These are phyloP conservation scores for Botrytis elliptica DNA, from an alignment of 2,329 filamentous ascomycete species.

Conservation along the genomic window DNA sequence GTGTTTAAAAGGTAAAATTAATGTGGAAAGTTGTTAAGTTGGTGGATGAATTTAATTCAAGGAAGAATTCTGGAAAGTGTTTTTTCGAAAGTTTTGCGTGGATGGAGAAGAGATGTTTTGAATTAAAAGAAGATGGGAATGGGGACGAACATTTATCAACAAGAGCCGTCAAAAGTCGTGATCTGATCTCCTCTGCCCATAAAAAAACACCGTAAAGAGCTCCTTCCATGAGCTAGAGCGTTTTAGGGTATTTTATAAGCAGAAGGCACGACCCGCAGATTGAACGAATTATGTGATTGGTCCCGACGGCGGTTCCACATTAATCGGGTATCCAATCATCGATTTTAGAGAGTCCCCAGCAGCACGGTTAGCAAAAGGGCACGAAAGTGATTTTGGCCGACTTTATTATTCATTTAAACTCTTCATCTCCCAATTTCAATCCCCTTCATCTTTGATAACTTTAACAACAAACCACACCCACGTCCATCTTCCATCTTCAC, in stretches of 20 bases:
- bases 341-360: background rate
- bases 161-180: conserved; percentile 1
- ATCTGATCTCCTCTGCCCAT: background rate
- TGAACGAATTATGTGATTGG: background rate
- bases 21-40: conserved; percentile 23
- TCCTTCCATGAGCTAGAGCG: background rate
- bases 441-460: conserved; percentile 2
- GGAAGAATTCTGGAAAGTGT: background rate
- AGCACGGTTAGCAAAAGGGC: background rate
- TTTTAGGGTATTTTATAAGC: background rate
- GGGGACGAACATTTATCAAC: conserved; percentile 2
- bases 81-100: conserved; percentile 7
- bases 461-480: conserved; percentile 10
- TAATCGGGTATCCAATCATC: background rate
- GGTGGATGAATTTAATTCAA: background rate
- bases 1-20: conserved; percentile 40
- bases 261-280: background rate
- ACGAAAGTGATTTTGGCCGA: background rate
- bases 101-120: background rate
- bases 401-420: background rate
- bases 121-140: background rate
- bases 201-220: background rate
- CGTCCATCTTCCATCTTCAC: background rate
- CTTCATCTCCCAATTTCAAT: conserved; percentile 11
- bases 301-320: background rate